Evolutionary conservation across 106 monocot species (phyloP).

Genomic region (Phalaenopsis aphrodite): DNA sequence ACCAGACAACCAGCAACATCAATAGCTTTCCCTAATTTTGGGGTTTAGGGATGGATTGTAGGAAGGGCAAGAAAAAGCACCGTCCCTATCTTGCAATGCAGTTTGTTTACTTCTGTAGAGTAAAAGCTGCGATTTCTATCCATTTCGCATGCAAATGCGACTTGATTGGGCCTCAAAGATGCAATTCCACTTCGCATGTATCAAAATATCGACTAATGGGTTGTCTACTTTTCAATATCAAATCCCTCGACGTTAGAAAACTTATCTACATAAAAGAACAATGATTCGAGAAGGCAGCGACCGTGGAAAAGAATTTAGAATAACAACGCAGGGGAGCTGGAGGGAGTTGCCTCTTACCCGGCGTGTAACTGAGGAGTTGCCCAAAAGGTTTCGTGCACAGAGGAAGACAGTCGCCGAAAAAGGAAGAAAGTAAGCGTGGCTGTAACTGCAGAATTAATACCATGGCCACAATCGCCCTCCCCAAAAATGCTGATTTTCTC

Average conservation of each 20-base stretch:
- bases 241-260: background rate
- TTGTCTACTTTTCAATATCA: background rate
- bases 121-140: background rate
- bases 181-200: background rate
- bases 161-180: background rate
- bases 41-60: background rate
- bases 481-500: background rate
- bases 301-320: no score
- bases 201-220: background rate
- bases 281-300: background rate
- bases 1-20: no score
- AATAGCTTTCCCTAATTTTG: background rate
- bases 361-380: constrained; percentile 4
- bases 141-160: background rate
- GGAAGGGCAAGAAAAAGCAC: background rate
- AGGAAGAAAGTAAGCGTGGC: constrained; percentile 67
- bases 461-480: background rate
- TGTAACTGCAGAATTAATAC: constrained; percentile 20
- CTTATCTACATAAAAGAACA: background rate
- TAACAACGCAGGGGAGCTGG: background rate
- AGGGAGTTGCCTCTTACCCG: constrained; percentile 7
- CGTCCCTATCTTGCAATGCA: background rate
- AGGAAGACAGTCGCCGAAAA: constrained; percentile 62
- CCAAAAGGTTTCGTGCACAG: constrained; percentile 25
- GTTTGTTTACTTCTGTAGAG: background rate